These are phyloP conservation scores for Globisporangium splendens DNA, from an alignment of 352 stramenopile species.

Conservation along the genomic window DNA sequence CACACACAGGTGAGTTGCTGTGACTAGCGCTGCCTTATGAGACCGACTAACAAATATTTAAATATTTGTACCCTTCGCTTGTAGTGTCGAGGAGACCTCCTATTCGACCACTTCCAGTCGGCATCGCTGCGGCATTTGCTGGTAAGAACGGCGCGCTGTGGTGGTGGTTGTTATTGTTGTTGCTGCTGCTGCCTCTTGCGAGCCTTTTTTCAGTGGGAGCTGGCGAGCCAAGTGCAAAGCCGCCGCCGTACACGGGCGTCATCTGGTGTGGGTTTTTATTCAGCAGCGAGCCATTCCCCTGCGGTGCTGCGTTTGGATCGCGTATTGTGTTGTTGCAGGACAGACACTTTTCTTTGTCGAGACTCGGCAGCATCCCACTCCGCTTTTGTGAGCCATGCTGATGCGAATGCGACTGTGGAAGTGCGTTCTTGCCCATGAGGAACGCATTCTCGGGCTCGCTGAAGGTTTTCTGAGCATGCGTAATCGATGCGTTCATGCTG, in stretches of 20 bases:
- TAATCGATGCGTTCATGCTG: conserved; percentile 79
- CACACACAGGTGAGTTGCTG: conserved; percentile 7
- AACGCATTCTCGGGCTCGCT: conserved; percentile 68
- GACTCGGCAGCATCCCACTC: conserved; percentile 54
- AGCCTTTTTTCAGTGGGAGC: conserved; percentile 35
- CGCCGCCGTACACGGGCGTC: conserved; percentile 61
- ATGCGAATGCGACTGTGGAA: conserved; percentile 1
- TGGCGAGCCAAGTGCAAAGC: conserved; percentile 50
- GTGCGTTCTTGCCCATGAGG: conserved; percentile 65
- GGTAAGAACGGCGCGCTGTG: conserved; percentile 33
- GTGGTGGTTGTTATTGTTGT: conserved; percentile 41
- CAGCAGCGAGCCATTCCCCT: conserved; percentile 14
- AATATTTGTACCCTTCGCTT: conserved; percentile 56
- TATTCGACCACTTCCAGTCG: conserved; percentile 15
- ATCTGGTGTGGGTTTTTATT: conserved; percentile 75
- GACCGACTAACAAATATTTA: too few species aligned
- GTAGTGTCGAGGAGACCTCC: conserved; percentile 40
- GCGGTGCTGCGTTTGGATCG: conserved; percentile 22
- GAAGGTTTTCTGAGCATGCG: conserved; percentile 57
- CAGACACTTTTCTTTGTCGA: conserved; percentile 75
- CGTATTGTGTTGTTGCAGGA: conserved; percentile 73
- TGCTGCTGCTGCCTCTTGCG: conserved; percentile 20
- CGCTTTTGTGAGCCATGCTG: conserved; percentile 32
- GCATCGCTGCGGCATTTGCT: conserved; percentile 16
- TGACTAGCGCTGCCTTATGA: too few species aligned